phyloP scores from a whole-genome alignment of 495 filamentous ascomycete genomes.

The Aspergillus asperescens region DNA sequence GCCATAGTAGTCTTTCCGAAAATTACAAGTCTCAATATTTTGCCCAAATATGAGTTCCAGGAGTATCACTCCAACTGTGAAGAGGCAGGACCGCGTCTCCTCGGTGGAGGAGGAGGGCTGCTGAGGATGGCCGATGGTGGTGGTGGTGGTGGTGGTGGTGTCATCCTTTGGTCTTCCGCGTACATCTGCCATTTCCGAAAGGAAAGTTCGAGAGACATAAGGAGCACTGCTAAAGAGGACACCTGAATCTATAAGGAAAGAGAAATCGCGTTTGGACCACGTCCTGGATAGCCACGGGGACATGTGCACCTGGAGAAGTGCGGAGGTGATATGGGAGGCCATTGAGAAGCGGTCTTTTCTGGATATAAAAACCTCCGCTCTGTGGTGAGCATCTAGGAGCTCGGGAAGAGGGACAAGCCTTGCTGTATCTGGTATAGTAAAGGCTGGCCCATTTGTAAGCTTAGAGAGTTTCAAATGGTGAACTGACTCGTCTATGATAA shows the following conservation, averaged over 20 bases:
- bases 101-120: neutral
- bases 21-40: neutral
- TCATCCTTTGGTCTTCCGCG: too few species aligned
- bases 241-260: neutral
- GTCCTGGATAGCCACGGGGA: neutral
- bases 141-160: too few species aligned
- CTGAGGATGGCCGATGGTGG: neutral
- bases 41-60: slow-evolving; percentile 1
- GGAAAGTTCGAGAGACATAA: neutral
- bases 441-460: neutral
- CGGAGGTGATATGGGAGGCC: neutral
- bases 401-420: neutral
- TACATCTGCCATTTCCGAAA: neutral
- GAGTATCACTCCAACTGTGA: neutral
- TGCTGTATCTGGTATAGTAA: neutral
- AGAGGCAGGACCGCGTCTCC: neutral
- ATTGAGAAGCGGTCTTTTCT: neutral
- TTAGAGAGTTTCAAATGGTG: neutral
- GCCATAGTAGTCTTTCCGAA: neutral
- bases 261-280: slow-evolving; percentile 3
- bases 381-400: neutral
- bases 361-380: neutral
- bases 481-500: neutral
- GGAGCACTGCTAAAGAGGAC: neutral
- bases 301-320: neutral